Base-by-base conservation (phyloP, 202 grass and related monocot genomes). In the Dendrocalamus latiflorus region DNA sequence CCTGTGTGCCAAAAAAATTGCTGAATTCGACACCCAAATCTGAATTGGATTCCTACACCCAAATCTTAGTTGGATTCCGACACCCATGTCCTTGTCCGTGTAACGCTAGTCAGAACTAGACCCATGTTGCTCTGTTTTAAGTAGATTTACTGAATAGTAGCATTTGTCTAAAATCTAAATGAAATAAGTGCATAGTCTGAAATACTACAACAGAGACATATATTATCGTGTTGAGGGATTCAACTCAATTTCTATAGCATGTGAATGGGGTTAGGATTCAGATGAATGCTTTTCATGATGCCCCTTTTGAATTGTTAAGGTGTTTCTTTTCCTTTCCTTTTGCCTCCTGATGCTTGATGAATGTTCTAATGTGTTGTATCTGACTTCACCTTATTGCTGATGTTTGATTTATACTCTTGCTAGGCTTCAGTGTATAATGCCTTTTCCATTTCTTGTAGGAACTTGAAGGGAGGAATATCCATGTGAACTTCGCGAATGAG, bases 401-500 rank as follows among this genome's bases (percentile, higher is more conserved):
- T 25, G 25, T 20, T 18, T 57, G 38, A 3, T 3, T 38, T 45
- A 15, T n/a, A 25, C 1, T 17, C 38, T 78, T 68, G 24, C 12
- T 11, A 50, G 50, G 20, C 14, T 12, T 15, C 6, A 45, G 10
- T 12, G 25, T 60, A 48, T 34, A 42, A 67, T 47, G 9, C 8
- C 65, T n/a, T 4, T 1, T 1, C 6, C 43, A 10, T 65, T 87
- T 8, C 69, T 68, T 76, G 80, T 51, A 99, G 96, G 93, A 94
- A 26, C 70, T 99, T 30, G 15, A 82, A 1, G 96, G 96, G 7
- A 80, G 96, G 36, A 87, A 10, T 1, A 77, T 99, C 25, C 91
- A 89, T 6, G 96, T 99, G 38, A 99, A 94, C 75, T 24, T 85
- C 0, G 96, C 96, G 11, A 92, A 88, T 62, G 96, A 98, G 1